Evolutionary conservation across 177 flowering plant species (phyloP), one percentile per base, ranked within the genome.

Genomic region (Vitis hybrid): DNA sequence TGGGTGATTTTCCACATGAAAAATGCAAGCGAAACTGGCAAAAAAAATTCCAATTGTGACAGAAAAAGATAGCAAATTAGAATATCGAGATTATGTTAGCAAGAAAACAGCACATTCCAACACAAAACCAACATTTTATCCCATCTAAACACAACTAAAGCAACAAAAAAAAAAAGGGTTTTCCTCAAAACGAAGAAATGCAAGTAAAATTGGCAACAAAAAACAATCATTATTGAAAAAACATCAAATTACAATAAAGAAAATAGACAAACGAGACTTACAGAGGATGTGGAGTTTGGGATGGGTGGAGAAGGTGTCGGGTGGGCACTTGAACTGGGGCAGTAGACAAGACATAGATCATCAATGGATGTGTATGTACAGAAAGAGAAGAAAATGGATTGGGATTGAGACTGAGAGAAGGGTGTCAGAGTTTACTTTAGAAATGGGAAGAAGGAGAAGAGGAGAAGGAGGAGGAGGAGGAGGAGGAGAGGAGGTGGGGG

Each of bases 311-410:
- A 80, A 79, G 39, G 83, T 75, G 62, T 89, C 94, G 0, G 90
- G 83, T 3, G 82, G 86, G 77, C 91, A 89, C 76, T 81, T 88
- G 84, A 93, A 89, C 75, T 87, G 92, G 5, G 96, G 93, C 72
- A 89, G 65, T 48, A 93, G 67, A 80, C 89, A 89, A 39, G 93
- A 87, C 97, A 92, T 85, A 63, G 51, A 67, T 51, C 69, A 26
- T 20, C 13, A 50, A 5, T 58, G 19, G 31, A 11, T 70, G 56
- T 10, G 22, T 26, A 20, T 31, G 19, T 22, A 55, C 59, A 33
- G 65, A 48, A 20, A 16, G 13, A 39, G 45, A 39, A 39, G 45
- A 39, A 26, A 39, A 39, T 0, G 1, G 45, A 39, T 39, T 39
- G 45, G 8, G 45, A 39, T 39, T 39, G 45, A 7, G 45, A 39